These are phyloP conservation scores for Scheffersomyces insectosa DNA, from an alignment of 1,139 yeast species.

Conservation along the genomic window DNA sequence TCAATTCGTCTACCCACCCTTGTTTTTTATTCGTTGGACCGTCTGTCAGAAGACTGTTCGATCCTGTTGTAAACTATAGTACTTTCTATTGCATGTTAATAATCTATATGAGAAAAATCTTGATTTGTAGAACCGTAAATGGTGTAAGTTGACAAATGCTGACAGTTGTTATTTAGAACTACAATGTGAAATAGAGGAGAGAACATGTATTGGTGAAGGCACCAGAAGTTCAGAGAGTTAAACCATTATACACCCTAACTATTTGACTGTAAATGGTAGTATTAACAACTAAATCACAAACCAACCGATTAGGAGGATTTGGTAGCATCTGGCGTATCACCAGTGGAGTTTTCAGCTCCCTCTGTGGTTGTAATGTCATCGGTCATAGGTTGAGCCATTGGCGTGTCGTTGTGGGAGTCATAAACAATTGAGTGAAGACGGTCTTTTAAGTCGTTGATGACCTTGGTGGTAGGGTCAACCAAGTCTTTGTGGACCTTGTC, in stretches of 20 bases:
- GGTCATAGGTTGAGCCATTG: too few relatives aligned
- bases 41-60: neutral
- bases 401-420: neutral
- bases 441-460: conserved; percentile 39
- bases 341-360: too few relatives aligned
- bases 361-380: too few relatives aligned
- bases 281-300: too few relatives aligned
- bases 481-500: conserved; percentile 1
- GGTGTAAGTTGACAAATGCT: too few relatives aligned
- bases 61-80: conserved; percentile 15
- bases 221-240: neutral
- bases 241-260: too few relatives aligned
- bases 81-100: conserved; percentile 17
- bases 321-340: too few relatives aligned
- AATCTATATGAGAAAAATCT: neutral
- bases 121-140: too few relatives aligned
- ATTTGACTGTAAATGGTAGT: too few relatives aligned
- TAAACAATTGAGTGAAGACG: conserved; percentile 40
- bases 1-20: conserved; percentile 1
- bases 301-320: too few relatives aligned
- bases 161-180: too few relatives aligned
- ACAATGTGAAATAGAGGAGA: too few relatives aligned
- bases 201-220: conserved; percentile 1
- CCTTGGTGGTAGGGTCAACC: conserved; percentile 46
- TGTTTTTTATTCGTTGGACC: conserved; percentile 2